phyloP scores from a whole-genome alignment of 2,329 filamentous ascomycete species.

The Cryphonectria nitschkei region DNA sequence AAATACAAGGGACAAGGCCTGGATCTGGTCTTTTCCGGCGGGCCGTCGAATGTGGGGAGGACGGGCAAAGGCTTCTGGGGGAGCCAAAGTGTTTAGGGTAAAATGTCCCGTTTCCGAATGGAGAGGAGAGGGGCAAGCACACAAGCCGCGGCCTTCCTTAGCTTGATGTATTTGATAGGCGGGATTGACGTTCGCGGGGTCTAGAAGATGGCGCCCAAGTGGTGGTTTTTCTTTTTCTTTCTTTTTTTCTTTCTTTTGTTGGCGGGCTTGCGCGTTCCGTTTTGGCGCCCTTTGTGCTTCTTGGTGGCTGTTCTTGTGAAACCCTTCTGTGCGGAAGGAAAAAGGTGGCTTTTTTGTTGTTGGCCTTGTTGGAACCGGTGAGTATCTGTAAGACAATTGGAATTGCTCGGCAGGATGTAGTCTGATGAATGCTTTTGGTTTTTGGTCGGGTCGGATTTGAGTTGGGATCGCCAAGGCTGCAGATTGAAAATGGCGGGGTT shows the following conservation, averaged over 20 bases:
- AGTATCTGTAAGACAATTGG: neutral
- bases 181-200: neutral
- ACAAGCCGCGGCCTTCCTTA: neutral
- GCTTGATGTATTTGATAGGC: conserved; percentile 1
- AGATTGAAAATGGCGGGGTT: neutral
- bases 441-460: neutral
- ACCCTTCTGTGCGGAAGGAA: neutral
- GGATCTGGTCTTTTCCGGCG: neutral
- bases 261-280: neutral
- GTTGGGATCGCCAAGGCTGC: neutral
- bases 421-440: neutral
- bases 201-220: neutral
- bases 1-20: neutral
- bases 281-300: neutral
- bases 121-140: neutral
- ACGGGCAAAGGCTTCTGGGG: neutral
- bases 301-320: neutral
- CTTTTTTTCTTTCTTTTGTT: neutral
- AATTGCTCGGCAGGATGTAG: neutral
- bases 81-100: neutral
- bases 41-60: conserved; percentile 6
- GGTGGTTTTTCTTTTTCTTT: neutral
- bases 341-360: neutral
- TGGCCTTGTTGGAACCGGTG: neutral
- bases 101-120: conserved; percentile 6